Percentiles rank a stretch among this genome's conserved stretches.
Conservation (phyloP, 2,329 filamentous ascomycete genomes). For the Botryosphaeria agaves region DNA sequence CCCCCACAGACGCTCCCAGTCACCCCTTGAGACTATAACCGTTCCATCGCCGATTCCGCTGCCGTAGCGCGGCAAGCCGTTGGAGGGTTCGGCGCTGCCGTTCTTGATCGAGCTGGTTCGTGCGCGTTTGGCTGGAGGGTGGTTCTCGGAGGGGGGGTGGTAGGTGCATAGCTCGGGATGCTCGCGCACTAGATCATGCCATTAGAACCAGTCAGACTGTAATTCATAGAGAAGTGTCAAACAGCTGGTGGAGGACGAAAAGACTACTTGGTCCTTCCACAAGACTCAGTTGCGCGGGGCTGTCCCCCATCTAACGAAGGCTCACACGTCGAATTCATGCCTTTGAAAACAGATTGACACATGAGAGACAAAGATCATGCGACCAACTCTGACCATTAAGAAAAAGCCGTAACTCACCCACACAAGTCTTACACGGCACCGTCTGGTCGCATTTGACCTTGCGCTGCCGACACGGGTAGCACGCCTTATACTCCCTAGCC, state of each 20-base stretch:
- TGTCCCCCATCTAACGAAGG: too few relatives aligned
- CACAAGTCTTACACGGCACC: conserved; percentile 31
- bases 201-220: too few relatives aligned
- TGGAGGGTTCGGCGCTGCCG: not conserved
- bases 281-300: too few relatives aligned
- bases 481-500: conserved; percentile 33
- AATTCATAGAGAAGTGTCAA: too few relatives aligned
- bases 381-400: too few relatives aligned
- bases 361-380: too few relatives aligned
- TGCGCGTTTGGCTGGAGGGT: conserved; percentile 1
- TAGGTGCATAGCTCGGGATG: conserved; percentile 30
- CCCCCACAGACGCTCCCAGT: conserved; percentile 30
- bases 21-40: conserved; percentile 16
- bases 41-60: conserved; percentile 3
- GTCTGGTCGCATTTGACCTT: conserved; percentile 29
- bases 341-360: too few relatives aligned
- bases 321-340: too few relatives aligned
- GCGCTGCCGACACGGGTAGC: conserved; percentile 30
- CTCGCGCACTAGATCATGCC: conserved; percentile 20
- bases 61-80: too few relatives aligned
- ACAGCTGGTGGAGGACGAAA: too few relatives aligned
- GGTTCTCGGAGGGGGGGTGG: conserved; percentile 3
- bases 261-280: too few relatives aligned
- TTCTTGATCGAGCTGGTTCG: not conserved
- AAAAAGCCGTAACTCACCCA: conserved; percentile 15